Conservation (phyloP, 2,329 filamentous ascomycete species). For the Hypoxylon sp. region DNA sequence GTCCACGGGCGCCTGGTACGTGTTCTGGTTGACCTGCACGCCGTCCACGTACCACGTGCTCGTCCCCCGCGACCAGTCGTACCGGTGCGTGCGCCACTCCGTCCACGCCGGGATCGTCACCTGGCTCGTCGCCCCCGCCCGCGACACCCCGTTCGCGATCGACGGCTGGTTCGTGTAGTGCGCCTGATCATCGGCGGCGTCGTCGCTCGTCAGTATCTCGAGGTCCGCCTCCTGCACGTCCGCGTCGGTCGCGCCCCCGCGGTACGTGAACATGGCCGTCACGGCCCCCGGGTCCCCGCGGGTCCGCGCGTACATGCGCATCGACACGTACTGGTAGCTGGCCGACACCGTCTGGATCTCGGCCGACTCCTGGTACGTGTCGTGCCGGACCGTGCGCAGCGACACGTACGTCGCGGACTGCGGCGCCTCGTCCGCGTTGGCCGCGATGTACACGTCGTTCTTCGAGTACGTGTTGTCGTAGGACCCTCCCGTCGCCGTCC, state of each 20-base stretch:
- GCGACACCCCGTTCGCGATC: constrained; percentile 41
- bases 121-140: constrained; percentile 26
- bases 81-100: constrained; percentile 67
- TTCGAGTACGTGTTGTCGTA: constrained; percentile 53
- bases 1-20: constrained; percentile 65
- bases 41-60: constrained; percentile 70
- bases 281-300: constrained; percentile 60
- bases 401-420: constrained; percentile 58
- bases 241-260: constrained; percentile 45
- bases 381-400: constrained; percentile 59
- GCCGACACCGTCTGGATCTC: constrained; percentile 58
- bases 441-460: constrained; percentile 60
- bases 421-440: constrained; percentile 49
- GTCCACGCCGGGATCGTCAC: constrained; percentile 56
- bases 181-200: constrained; percentile 54
- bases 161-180: constrained; percentile 73
- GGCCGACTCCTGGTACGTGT: constrained; percentile 60
- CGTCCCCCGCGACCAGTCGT: constrained; percentile 68
- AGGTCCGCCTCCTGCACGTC: constrained; percentile 66
- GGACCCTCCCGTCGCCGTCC: constrained; percentile 45
- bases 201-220: constrained; percentile 63
- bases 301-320: constrained; percentile 64
- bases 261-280: constrained; percentile 66
- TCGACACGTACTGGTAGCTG: constrained; percentile 54
- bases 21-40: constrained; percentile 61